phyloP scores from a whole-genome alignment of 305 asterid species.

The Rubia peregrina region DNA sequence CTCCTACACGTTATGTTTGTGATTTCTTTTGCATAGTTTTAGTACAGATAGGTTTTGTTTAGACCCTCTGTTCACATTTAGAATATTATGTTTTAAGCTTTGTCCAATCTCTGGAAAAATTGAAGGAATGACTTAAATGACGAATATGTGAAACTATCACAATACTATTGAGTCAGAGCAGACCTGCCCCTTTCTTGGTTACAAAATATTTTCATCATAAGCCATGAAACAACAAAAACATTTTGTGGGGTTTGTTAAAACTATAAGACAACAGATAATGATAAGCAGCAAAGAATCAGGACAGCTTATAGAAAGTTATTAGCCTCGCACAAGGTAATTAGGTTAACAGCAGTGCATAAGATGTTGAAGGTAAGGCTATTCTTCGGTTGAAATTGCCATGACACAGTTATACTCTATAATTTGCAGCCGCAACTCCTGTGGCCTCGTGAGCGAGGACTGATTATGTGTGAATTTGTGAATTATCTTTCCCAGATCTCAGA shows the following conservation, averaged over 20 bases:
- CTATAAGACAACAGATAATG: neutral
- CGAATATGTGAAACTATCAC: neutral
- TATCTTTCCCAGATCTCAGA: neutral
- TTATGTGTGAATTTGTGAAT: neutral
- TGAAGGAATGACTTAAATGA: neutral
- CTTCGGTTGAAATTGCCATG: neutral
- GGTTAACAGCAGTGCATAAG: neutral
- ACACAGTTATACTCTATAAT: neutral
- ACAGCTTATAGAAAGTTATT: neutral
- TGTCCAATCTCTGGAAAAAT: neutral
- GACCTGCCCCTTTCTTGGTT: neutral
- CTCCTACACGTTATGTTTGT: conserved; percentile 1
- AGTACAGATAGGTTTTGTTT: neutral
- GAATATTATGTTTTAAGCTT: neutral
- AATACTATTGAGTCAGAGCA: neutral
- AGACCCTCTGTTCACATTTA: neutral
- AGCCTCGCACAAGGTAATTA: neutral
- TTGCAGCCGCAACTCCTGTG: neutral
- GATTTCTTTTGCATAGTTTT: neutral
- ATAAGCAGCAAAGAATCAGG: neutral
- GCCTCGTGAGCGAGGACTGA: neutral
- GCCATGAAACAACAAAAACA: neutral
- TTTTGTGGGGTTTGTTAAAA: neutral
- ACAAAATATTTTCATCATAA: neutral
- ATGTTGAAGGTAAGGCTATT: neutral